Conservation (phyloP, 257 asterid species). For the Striga asiatica region DNA sequence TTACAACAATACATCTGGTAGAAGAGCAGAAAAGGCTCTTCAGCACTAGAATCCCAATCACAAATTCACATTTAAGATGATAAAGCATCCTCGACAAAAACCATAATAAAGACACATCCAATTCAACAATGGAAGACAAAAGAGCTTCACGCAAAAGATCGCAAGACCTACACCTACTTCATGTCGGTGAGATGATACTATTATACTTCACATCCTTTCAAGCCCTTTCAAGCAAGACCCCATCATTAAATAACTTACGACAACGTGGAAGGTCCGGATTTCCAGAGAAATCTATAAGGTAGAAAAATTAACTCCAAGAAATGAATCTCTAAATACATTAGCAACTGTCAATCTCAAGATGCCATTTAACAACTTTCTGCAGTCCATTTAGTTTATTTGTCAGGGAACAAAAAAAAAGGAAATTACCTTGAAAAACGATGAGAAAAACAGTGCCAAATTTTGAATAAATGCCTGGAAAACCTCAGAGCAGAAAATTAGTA, state of each 20-base stretch:
- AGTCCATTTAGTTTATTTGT: background rate
- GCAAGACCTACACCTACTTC: background rate
- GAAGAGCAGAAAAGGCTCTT: background rate
- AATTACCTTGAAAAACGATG: constrained; percentile 85
- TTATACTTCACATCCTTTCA: background rate
- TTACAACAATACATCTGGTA: background rate
- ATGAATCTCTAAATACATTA: background rate
- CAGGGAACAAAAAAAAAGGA: background rate
- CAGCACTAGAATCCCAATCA: background rate
- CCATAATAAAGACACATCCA: background rate
- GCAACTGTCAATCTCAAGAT: background rate
- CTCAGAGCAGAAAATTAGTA: constrained; percentile 7
- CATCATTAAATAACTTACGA: background rate
- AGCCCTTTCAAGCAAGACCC: background rate
- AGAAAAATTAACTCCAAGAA: background rate
- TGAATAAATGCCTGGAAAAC: constrained; percentile 80
- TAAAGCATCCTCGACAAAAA: background rate
- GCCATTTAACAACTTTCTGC: background rate
- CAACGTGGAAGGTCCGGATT: background rate
- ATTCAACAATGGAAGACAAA: no score
- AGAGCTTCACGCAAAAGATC: no score
- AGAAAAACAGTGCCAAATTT: constrained; percentile 86
- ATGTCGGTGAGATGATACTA: background rate
- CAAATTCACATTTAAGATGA: background rate
- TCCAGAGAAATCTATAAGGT: no score